Evolutionary conservation across 805 yeast genomes (phyloP).

Genomic region (Candida arabinofermentans): DNA sequence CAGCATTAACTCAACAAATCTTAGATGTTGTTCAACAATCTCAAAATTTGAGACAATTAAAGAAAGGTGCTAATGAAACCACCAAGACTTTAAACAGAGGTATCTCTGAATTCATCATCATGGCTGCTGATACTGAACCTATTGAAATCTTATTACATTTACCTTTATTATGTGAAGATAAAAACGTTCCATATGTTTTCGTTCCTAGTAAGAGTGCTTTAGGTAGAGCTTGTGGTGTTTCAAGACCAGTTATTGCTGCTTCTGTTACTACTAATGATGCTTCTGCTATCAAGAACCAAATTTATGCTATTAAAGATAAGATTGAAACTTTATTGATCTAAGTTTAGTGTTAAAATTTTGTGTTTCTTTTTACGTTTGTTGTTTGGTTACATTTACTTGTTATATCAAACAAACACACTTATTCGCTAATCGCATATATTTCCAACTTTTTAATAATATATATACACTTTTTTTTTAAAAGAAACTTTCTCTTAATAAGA

Average conservation of each 20-base stretch:
- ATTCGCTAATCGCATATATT: no score
- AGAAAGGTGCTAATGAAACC: slow-evolving; percentile 99
- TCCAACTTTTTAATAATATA: no score
- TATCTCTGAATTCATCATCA: slow-evolving; percentile 96
- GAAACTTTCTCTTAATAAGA: no score
- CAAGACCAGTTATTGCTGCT: slow-evolving; percentile 99
- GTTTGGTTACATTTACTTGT: background rate
- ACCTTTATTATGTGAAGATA: slow-evolving; percentile 97
- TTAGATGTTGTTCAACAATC: slow-evolving; percentile 98
- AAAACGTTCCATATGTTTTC: slow-evolving; percentile 98
- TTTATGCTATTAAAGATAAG: slow-evolving; percentile 97
- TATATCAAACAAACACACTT: no score
- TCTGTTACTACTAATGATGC: slow-evolving; percentile 98
- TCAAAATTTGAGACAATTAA: slow-evolving; percentile 94
- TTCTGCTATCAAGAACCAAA: slow-evolving; percentile 94
- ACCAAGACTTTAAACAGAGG: slow-evolving; percentile 99
- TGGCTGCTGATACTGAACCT: slow-evolving; percentile 99
- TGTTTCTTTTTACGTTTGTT: background rate
- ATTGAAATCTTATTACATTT: slow-evolving; percentile 96
- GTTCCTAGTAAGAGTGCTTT: slow-evolving; percentile 98
- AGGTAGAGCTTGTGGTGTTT: slow-evolving; percentile 99
- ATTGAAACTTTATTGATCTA: slow-evolving; percentile 95
- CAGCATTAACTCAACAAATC: slow-evolving; percentile 92
- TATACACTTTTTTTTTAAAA: no score
- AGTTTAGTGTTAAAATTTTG: slow-evolving; percentile 4